Evolutionary conservation across 2,329 filamentous ascomycete genomes (phyloP).

Genomic region (Fusarium xyrophilum): DNA sequence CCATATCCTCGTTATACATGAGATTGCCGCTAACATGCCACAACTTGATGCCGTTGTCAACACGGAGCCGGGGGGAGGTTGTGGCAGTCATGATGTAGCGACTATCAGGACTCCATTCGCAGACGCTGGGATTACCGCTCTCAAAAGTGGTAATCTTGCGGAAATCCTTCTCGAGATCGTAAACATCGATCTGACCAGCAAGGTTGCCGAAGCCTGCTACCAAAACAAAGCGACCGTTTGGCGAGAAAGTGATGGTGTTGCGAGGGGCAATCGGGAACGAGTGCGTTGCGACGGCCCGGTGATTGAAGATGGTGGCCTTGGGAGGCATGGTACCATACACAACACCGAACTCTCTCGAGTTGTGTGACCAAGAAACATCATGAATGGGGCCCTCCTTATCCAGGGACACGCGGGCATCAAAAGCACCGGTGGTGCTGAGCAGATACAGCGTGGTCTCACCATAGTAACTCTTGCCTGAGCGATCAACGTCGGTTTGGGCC

Average conservation of each 20-base stretch:
- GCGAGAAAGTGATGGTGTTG: conserved; percentile 95
- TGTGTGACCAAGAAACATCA: conserved; percentile 98
- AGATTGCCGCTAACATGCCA: conserved; percentile 90
- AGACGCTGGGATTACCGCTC: conserved; percentile 93
- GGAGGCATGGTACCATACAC: conserved; percentile 99
- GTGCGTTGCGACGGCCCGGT: conserved; percentile 80
- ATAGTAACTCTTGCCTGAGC: conserved; percentile 98
- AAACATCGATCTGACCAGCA: conserved; percentile 96
- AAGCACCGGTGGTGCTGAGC: conserved; percentile 86
- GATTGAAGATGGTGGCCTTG: conserved; percentile 98
- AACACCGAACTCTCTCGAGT: conserved; percentile 96
- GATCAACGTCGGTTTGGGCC: conserved; percentile 97
- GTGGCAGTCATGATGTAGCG: conserved; percentile 97
- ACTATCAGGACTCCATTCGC: conserved; percentile 96
- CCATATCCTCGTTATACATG: conserved; percentile 96
- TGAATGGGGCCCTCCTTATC: conserved; percentile 99
- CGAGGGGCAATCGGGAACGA: conserved; percentile 86
- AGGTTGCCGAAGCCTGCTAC: conserved; percentile 97
- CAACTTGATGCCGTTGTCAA: conserved; percentile 94
- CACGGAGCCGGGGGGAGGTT: conserved; percentile 90
- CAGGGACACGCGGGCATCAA: conserved; percentile 88
- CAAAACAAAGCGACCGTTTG: conserved; percentile 88
- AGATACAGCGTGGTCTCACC: conserved; percentile 98
- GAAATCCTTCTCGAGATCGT: conserved; percentile 94
- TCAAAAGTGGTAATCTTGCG: conserved; percentile 92